phyloP scores from a whole-genome alignment of 108 stramenopile species.

The Cyclotella choctawhatcheeana region DNA sequence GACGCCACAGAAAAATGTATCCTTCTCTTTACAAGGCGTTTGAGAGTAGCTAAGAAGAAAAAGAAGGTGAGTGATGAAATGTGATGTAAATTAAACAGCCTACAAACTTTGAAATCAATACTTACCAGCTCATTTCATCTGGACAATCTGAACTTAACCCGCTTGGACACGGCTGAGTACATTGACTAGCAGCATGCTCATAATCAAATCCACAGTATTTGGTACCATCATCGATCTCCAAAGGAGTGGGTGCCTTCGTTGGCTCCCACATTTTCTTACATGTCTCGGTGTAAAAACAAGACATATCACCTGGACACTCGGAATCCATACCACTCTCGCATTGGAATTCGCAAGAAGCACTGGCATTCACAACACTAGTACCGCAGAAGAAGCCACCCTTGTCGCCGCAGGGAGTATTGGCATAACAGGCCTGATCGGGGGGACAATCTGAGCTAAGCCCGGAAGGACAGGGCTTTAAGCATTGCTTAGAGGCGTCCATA shows the following conservation, averaged over 20 bases:
- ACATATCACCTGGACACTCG: conserved; percentile 31
- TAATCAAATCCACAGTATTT: conserved; percentile 47
- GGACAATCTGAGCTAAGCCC: conserved; percentile 44
- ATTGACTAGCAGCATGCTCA: conserved; percentile 39
- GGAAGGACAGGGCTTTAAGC: conserved; percentile 35
- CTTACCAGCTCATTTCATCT: conserved; percentile 43
- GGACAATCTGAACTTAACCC: conserved; percentile 49
- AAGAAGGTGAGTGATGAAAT: too few relatives aligned
- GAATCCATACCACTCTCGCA: conserved; percentile 46
- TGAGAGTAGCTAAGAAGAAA: too few relatives aligned
- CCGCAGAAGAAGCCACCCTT: conserved; percentile 55
- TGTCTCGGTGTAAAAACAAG: conserved; percentile 49
- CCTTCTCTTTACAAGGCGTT: conserved; percentile 53
- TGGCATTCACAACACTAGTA: conserved; percentile 45
- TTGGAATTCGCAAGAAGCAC: conserved; percentile 40
- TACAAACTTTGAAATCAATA: too few relatives aligned
- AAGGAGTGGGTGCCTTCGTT: conserved; percentile 22
- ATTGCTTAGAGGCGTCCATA: conserved; percentile 33
- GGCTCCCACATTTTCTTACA: conserved; percentile 30
- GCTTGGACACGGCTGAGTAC: conserved; percentile 35
- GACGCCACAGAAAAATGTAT: conserved; percentile 50
- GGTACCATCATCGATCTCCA: conserved; percentile 46
- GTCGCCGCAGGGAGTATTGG: conserved; percentile 49
- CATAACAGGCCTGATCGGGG: conserved; percentile 47
- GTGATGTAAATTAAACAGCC: too few relatives aligned